phyloP scores from a whole-genome alignment of 805 yeast genomes.

The Metschnikowia cubensis region DNA sequence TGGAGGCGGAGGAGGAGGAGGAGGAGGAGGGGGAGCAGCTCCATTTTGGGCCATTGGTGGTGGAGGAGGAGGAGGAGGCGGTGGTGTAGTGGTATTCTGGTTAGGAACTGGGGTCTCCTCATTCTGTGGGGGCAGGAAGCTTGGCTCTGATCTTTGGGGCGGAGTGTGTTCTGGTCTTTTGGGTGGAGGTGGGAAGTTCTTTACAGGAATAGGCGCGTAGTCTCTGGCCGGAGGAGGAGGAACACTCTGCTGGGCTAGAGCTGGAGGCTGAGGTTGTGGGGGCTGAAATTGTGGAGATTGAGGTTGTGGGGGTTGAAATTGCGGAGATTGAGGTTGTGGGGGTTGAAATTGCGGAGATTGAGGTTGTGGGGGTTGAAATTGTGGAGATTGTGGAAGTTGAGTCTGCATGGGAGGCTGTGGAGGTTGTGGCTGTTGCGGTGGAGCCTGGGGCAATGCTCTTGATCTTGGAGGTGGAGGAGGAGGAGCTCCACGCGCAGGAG shows the following conservation, averaged over 20 bases:
- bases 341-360: no score
- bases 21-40: constrained; percentile 17
- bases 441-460: not conserved
- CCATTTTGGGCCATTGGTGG: constrained; percentile 26
- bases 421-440: not conserved
- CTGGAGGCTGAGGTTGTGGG: constrained; percentile 8
- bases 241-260: constrained; percentile 3
- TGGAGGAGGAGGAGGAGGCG: constrained; percentile 11
- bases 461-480: constrained; percentile 4
- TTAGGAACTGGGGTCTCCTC: not conserved
- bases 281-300: not conserved
- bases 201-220: not conserved
- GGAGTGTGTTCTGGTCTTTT: not conserved
- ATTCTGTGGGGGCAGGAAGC: no score
- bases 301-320: not conserved
- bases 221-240: constrained; percentile 2
- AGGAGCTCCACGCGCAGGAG: constrained; percentile 1
- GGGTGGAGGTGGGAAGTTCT: constrained; percentile 1
- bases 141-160: no score
- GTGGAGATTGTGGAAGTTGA: not conserved
- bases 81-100: not conserved
- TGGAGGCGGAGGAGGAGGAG: constrained; percentile 18
- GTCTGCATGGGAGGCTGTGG: not conserved
- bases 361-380: constrained; percentile 4
- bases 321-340: not conserved